Evolutionary conservation across 2,329 filamentous ascomycete genomes (phyloP), one percentile per base, ranked within the genome.

Genomic region (Penicillium glabrum): DNA sequence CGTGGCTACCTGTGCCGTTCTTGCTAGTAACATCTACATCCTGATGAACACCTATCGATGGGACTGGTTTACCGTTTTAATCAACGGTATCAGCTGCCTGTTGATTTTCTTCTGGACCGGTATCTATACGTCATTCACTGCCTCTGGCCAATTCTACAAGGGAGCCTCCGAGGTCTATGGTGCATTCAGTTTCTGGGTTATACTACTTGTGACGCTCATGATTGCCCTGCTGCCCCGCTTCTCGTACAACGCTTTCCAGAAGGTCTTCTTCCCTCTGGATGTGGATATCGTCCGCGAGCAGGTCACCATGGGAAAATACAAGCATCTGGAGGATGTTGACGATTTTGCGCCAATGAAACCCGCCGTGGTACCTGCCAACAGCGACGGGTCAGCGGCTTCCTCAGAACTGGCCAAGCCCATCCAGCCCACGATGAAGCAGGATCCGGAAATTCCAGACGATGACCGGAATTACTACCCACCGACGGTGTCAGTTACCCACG

Each of bases 31-130:
- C 75, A 79, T 88, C 57, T 99, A 98, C 79, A 91, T 99, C 65
- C 80, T 99, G 62, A 87, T 98, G 79, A 99, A 99, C 77, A 96
- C 90, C 1, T 98, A 96, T 75, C 86, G 93, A 59, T 99, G 95
- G 95, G 95, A 99, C 74, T 99, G 93, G 93, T 81, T 99, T 68
- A 96, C 96, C 77, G 76, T 93, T 23, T 79, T 96, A 57, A 88
- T 97, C 60, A 89, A 96, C 51, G 77, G 77, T 24, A 83, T 98
- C 73, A 96, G 92, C 76, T 89, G 89, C 60, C 73, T 98, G 29
- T 85, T 97, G 67, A 86, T 98, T 69, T 99, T 92, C 81, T 89
- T 96, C 79, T 98, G 95, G 92, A 97, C 95, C 6, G 95, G 92
- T 29, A 83, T 96, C 37, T 99, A 96, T 77, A 87, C 87, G 0